Evolutionary conservation across 805 yeast genomes (phyloP), one percentile per base, ranked within the genome.

Genomic region (Pachysolen tannophilus): DNA sequence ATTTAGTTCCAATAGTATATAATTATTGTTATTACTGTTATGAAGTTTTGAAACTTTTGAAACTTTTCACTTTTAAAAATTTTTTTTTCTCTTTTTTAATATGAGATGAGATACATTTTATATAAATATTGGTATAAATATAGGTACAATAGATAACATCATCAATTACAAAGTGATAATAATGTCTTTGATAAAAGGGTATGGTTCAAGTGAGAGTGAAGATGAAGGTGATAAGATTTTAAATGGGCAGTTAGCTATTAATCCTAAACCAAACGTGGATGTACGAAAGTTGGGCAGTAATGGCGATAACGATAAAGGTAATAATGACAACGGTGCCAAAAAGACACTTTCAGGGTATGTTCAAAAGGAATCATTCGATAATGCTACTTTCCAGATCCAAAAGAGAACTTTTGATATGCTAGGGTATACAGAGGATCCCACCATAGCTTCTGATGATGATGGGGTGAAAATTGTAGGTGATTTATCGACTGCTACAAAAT

Each of bases 311-410:
- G 21, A 27, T 4, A 26, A 32, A 18, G 21, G 25, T 35, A 21
- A 29, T 14, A 19, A 26, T 13, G 15, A 26, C 14, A 18, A 19
- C n/a, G 3, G 8, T n/a, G 20, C 21, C 6, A 41, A 32, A 29
- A 42, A 40, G 9, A 48, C 55, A 3, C 17, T 53, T 10, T 33
- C 55, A 6, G 61, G 58, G 1, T 37, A 34, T 25, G 30, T 46
- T 2, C 43, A 48, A 25, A 46, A 52, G 8, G 63, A 61, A 32
- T 45, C 55, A 4, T 55, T 60, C 35, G 73, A 69, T 45, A 60
- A 56, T 0, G 44, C 56, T 0, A 51, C 61, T 5, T 75, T 75
- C 43, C 55, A 56, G n/a, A 32, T 53, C 4, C 65, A 65, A 31
- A 61, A 65, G 39, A 52, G 67, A 31, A 45, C 53, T 5, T 62